Evolutionary conservation across 2,329 filamentous ascomycete species (phyloP), one percentile per base, ranked within the genome.

Genomic region (Pseudocercospora cruenta): DNA sequence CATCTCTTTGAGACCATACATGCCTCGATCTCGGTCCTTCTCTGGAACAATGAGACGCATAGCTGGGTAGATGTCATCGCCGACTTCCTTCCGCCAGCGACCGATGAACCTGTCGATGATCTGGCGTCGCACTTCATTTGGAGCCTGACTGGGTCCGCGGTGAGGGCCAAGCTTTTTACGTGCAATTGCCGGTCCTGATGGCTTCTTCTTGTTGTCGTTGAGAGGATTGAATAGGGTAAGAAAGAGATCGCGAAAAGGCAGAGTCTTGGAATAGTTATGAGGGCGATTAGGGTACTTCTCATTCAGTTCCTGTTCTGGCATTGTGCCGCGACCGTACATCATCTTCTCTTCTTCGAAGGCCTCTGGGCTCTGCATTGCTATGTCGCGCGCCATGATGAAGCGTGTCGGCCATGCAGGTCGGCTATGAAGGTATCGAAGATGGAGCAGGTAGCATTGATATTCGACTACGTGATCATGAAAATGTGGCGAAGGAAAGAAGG

Each of bases 1-100:
- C 76, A 91, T 94, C 81, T 99, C 95, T 76, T 98, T 98, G 47
- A 99, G 83, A 0, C 94, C 93, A 74, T 98, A 99, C 83, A 97
- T 93, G 19, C 91, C 91, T 57, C 95, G 88, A 74, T 98, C 93
- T 45, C 93, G 88, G 75, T 99, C 95, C 76, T 96, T 96, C 74
- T 96, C 93, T 0, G 94, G 94, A 3, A 97, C 84, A 64, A 98
- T 97, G 55, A 99, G 86, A 21, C 95, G 89, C 78, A 99, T 86
- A 1, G 93, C 94, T 0, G 95, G 95, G 76, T 95, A 98, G 73
- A 99, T 92, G 78, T 99, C 95, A 72, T 92, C 83, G 26, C 95
- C 95, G 22, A 97, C 94, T 67, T 97, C 90, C 63, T 88, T 88
- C 45, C 94, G 88, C 95, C 95, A 99, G 77, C 88, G 86, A 14